phyloP scores from a whole-genome alignment of 768 basidiomycete species.

The Naganishia friedmannii region DNA sequence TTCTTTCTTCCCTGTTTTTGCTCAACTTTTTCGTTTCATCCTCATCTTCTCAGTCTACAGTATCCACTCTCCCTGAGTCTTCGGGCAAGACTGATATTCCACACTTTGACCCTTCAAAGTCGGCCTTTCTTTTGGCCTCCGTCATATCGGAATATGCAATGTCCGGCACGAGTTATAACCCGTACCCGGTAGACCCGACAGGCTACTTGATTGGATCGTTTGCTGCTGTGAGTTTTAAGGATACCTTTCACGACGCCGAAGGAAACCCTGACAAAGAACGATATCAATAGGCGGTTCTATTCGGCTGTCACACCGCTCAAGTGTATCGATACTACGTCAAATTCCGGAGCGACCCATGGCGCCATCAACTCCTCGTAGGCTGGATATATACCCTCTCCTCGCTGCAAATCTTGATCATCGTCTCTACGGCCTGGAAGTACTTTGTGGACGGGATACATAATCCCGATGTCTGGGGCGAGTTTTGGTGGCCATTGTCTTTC shows the following conservation, averaged over 20 bases:
- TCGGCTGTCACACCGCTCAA: constrained; percentile 41
- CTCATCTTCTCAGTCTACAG: no score
- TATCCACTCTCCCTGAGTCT: no score
- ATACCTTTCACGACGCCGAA: background rate
- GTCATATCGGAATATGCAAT: background rate
- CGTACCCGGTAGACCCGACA: constrained; percentile 38
- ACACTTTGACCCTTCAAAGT: no score
- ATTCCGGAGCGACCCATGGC: constrained; percentile 23
- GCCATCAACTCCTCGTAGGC: constrained; percentile 31
- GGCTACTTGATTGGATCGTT: constrained; percentile 38
- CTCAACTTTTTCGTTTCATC: no score
- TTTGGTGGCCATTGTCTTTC: constrained; percentile 43
- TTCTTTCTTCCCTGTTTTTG: no score
- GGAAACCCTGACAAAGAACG: background rate
- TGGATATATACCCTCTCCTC: constrained; percentile 41
- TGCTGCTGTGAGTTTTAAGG: constrained; percentile 31
- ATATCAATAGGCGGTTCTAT: constrained; percentile 33
- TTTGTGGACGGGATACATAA: constrained; percentile 38
- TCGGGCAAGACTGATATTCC: no score
- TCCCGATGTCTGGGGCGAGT: constrained; percentile 41
- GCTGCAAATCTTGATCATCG: constrained; percentile 42
- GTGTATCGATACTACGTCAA: constrained; percentile 36
- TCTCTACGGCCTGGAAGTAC: constrained; percentile 38
- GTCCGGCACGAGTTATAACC: constrained; percentile 33
- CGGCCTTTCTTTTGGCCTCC: no score